Base-by-base conservation (phyloP, 2,329 filamentous ascomycete species). In the Aspergillus persii region DNA sequence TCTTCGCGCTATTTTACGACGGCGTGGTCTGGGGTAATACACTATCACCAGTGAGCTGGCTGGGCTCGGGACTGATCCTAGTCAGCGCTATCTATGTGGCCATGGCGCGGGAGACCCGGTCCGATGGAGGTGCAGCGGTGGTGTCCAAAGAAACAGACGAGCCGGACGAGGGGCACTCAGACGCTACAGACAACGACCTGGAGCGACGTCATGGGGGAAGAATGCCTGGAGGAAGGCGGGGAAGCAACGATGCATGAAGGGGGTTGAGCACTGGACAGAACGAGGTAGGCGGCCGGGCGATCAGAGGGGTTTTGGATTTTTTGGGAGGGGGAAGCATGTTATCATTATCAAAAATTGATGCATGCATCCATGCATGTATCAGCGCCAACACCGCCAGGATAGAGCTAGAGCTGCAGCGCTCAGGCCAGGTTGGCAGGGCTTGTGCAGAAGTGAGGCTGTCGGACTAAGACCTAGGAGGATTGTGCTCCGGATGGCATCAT, bases 1-100 rank as follows among this genome's bases (percentile, higher is more conserved):
- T 90, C 3, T 90, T 89, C 71, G 87, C 88, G 2, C 72, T 90
- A 9, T 77, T 80, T 3, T 86, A 86, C 60, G 88, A 90, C 70
- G 84, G 85, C 65, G 63, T 87, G 9, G 77, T 90, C 15, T 90
- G 86, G 77, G 83, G 84, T 3, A 83, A 81, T 15, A 84, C 81
- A 6, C 84, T 87, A 1, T 82, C 81, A 8, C 70, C 77, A 23
- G 74, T 85, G 64, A 87, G 84, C 59, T 84, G 87, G 65, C 72
- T 83, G 2, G 88, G 88, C 2, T 87, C 84, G 11, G 83, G 77
- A 26, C 69, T 90, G 62, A 90, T 90, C 62, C 70, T 90, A n/a
- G 83, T 83, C 0, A 84, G 84, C 61, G 87, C 86, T 2, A 77
- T 90, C 30, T 88, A 84, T 68, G 85, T 90, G 53, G 86, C 86